phyloP scores from a whole-genome alignment of 2,329 filamentous ascomycete genomes.

The Graphilbum ipis-grandicollis region DNA sequence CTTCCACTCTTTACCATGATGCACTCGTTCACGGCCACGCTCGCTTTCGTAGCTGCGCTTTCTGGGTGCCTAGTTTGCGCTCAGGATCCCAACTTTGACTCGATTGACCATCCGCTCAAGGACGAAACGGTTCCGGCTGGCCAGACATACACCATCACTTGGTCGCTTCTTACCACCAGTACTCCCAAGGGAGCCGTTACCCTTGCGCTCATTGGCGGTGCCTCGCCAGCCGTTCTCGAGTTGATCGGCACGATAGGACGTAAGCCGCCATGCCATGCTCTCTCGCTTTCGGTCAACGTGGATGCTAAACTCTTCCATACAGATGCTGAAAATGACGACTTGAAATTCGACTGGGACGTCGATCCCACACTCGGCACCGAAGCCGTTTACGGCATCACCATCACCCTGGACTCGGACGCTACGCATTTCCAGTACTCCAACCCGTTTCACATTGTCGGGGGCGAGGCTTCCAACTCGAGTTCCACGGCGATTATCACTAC shows the following conservation, averaged over 20 bases:
- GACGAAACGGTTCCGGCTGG: conserved; percentile 27
- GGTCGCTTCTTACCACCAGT: conserved; percentile 20
- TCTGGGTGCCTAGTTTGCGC: conserved; percentile 27
- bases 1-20: neutral
- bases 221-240: conserved; percentile 20
- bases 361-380: conserved; percentile 21
- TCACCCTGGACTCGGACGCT: conserved; percentile 28
- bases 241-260: conserved; percentile 1
- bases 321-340: conserved; percentile 25
- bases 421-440: conserved; percentile 41
- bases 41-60: neutral
- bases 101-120: conserved; percentile 27
- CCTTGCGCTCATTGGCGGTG: conserved; percentile 38
- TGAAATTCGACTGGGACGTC: conserved; percentile 32
- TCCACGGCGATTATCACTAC: neutral
- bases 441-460: conserved; percentile 34
- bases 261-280: neutral
- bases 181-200: conserved; percentile 24
- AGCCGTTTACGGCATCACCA: conserved; percentile 36
- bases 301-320: too few species aligned
- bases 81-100: conserved; percentile 32
- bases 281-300: too few species aligned
- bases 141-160: conserved; percentile 29
- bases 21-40: neutral
- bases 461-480: neutral